Evolutionary conservation across 2,329 filamentous ascomycete species (phyloP), one percentile per base, ranked within the genome.

Genomic region (Annulohypoxylon truncatum): DNA sequence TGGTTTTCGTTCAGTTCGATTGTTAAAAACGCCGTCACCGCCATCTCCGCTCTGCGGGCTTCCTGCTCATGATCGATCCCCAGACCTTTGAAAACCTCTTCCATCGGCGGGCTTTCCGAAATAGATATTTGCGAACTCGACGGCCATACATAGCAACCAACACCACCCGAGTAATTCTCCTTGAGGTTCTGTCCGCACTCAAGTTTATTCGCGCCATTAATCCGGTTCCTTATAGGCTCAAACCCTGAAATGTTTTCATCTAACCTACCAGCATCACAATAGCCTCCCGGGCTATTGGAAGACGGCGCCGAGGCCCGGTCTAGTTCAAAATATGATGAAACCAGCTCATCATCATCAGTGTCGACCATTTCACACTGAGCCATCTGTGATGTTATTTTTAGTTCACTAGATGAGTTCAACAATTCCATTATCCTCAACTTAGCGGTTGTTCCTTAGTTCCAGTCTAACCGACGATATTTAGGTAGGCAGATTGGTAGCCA

Each of bases 311-410:
- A 54, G 3, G 66, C 62, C 29, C 15, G 18, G 2, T 68, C 62
- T 15, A 68, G 10, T 26, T 63, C 55, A 15, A 68, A 68, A 28
- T 63, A 68, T n/a, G 47, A 20, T 6, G 50, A 58, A 33, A 68
- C 42, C 1, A 51, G 22, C 12, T 58, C 57, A 28, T 57, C 47
- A 10, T 50, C 52, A 12, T 8, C 20, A 3, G 6, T 24, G 13
- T 42, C 24, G 9, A 4, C 12, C 20, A 18, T 40, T 31, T 8
- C 18, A 9, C 3, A 12, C 26, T 54, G 13, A 2, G 35, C 22
- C 22, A 46, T 46, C 20, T 18, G 18, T 13, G n/a, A 20, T n/a
- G 42, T 54, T n/a, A 3, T 46, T 4, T 40, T 4, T 6, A 26
- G 20, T 4, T 26, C 1, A 13, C 5, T n/a, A 22, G 10, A 24